Evolutionary conservation across 768 basidiomycete genomes (phyloP), one percentile per base, ranked within the genome.

Genomic region (Boletales sp.): DNA sequence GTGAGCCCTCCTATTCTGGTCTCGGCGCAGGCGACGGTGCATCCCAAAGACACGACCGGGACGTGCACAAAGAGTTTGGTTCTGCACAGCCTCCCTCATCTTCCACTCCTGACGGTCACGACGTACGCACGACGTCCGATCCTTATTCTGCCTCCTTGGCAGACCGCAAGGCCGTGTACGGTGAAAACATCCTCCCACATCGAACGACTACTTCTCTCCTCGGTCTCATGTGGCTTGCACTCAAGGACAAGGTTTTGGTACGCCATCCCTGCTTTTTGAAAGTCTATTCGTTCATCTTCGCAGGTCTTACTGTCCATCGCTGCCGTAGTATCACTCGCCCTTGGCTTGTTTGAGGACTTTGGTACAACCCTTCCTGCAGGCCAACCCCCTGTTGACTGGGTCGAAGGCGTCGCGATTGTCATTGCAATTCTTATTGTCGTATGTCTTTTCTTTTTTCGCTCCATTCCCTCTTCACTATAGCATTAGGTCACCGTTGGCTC

Each of bases 311-410:
- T 98, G 35, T 91, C 90, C 15, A 81, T 98, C 61, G 92, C 95
- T 41, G 96, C 96, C 4, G 82, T 90, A 35, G 79, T 99, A 36
- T 96, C 96, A 14, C 76, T 99, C 40, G 94, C 93, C 12, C 81
- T 98, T 13, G 96, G 96, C 17, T 72, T 99, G 28, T 96, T 96
- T 70, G 89, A 95, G 65, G 92, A 94, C 63, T 87, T 97, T 63
- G 95, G 94, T 11, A 76, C 77, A 0, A 73, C 82, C 1, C 78
- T 79, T 5, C 74, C 82, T 9, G 55, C 70, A 2, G 72, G 71
- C 34, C 76, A 86, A 39, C 85, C 94, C 2, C 83, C 84, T 15
- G 91, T 98, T 14, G 94, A 97, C 60, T 97, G 95, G 95, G 94
- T 99, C 0, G 95, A 98, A 72, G 95, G 86, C 48, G 88, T 90